Evolutionary conservation across 169 alveolate species (phyloP).

Genomic region (Cryptosporidium tyzzeri): DNA sequence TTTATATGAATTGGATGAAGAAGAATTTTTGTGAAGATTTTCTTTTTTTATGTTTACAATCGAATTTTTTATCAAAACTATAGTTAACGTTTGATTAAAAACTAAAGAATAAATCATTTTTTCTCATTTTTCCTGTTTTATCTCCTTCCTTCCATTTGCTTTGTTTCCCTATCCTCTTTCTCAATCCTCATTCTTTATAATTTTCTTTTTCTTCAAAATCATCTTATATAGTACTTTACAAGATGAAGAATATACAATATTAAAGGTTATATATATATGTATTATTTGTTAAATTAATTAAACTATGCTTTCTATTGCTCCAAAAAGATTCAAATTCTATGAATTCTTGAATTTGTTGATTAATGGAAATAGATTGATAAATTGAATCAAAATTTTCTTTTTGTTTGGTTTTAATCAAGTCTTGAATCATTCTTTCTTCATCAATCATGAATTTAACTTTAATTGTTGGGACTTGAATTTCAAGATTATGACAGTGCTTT

Average conservation of each 20-base stretch:
- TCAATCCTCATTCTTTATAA: background rate
- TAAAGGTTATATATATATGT: background rate
- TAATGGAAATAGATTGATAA: background rate
- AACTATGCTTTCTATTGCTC: background rate
- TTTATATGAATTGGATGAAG: background rate
- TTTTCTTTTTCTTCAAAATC: too few relatives aligned
- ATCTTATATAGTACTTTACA: background rate
- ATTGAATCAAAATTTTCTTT: background rate
- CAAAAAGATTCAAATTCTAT: background rate
- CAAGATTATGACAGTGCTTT: background rate
- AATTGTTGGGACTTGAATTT: conserved; percentile 10
- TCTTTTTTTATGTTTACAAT: background rate
- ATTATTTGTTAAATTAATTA: background rate
- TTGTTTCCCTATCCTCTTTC: too few relatives aligned
- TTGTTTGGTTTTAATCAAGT: background rate
- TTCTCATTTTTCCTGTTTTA: background rate
- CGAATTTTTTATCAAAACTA: background rate
- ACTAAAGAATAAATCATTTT: too few relatives aligned
- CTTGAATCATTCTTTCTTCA: background rate
- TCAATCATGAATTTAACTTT: background rate
- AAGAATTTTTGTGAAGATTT: background rate
- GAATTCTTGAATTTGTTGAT: background rate
- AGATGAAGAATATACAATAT: too few relatives aligned
- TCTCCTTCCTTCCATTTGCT: background rate
- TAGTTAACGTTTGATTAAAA: too few relatives aligned